Base-by-base conservation (phyloP, 2,329 filamentous ascomycete genomes). In the Fusarium verticillioides region DNA sequence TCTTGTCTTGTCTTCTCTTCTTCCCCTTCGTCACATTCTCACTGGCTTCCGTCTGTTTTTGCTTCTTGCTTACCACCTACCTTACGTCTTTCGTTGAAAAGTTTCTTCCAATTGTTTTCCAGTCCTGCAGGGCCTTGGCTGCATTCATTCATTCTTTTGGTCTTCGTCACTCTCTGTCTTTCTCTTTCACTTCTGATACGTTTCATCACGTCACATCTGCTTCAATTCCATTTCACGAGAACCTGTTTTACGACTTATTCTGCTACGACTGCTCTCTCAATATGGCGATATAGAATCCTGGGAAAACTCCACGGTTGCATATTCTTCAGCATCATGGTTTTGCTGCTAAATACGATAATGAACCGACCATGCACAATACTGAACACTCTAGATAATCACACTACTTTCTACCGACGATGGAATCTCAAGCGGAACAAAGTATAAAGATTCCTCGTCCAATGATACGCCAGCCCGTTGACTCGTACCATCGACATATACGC, bases 401-500 rank as follows among this genome's bases (percentile, higher is more conserved):
- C 53, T 49, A 61, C 36, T 28, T 66, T 60, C 26, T 49, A 59
- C 49, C 56, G 58, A 68, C 63, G 59, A 79, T 79, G 75, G 76
- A 77, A 32, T 60, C 70, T 43, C 64, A 63, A 39, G 43, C 69
- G 57, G 66, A 60, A 53, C 67, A 69, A 59, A 70, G 62, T 43
- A 50, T 72, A 36, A 70, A 73, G 47, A 59, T 73, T 66, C 54
- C 64, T 40, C 76, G 63, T 43, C 73, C 74, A 23, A 69, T 69
- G 50, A 68, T 58, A 58, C 73, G 70, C 26, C 74, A 78, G 47
- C 68, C 76, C 34, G 64, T 77, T 60, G 76, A 78, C 32, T 77
- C 77, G 53, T 78, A 79, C 49, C 77, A 79, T 58, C 75, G 70
- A 56, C 73, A 73, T 57, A 71, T 79, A 15, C 77, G 75, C 43